phyloP scores from a whole-genome alignment of 2,329 filamentous ascomycete genomes.

The Ascochyta lentis region DNA sequence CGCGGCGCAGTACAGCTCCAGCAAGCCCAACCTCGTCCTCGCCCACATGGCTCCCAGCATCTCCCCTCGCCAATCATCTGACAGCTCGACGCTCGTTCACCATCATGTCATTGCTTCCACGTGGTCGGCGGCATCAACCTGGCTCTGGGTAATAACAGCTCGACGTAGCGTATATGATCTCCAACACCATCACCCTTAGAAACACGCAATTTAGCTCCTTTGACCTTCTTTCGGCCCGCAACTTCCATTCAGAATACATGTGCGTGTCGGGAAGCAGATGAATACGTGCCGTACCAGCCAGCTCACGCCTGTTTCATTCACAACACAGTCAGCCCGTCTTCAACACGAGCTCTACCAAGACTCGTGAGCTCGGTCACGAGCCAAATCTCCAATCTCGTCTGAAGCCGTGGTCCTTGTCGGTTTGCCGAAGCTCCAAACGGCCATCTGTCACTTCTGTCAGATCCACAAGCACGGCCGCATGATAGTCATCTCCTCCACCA shows the following conservation, averaged over 20 bases:
- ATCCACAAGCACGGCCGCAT: conserved; percentile 14
- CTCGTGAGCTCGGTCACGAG: background rate
- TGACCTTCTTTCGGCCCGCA: conserved; percentile 1
- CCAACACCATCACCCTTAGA: conserved; percentile 16
- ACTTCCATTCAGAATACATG: background rate
- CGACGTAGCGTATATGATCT: conserved; percentile 16
- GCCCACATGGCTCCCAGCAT: background rate
- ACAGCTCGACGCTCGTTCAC: conserved; percentile 15
- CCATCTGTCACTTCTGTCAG: conserved; percentile 15
- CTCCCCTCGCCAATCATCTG: conserved; percentile 9
- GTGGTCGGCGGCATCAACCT: conserved; percentile 17
- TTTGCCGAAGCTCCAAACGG: conserved; percentile 5
- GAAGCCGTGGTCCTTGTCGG: conserved; percentile 3
- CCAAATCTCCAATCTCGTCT: conserved; percentile 4
- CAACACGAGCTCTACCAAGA: background rate
- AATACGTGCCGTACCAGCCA: conserved; percentile 10
- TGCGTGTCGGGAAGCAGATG: conserved; percentile 10
- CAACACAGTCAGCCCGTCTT: background rate
- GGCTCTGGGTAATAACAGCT: conserved; percentile 13
- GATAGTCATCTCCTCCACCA: conserved; percentile 1
- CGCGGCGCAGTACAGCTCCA: background rate
- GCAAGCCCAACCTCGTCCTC: background rate
- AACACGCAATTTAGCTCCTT: conserved; percentile 6
- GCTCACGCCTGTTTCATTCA: conserved; percentile 4
- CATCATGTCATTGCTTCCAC: conserved; percentile 14